phyloP scores from a whole-genome alignment of 2,329 filamentous ascomycete genomes.

The Diplodia scrobiculata region DNA sequence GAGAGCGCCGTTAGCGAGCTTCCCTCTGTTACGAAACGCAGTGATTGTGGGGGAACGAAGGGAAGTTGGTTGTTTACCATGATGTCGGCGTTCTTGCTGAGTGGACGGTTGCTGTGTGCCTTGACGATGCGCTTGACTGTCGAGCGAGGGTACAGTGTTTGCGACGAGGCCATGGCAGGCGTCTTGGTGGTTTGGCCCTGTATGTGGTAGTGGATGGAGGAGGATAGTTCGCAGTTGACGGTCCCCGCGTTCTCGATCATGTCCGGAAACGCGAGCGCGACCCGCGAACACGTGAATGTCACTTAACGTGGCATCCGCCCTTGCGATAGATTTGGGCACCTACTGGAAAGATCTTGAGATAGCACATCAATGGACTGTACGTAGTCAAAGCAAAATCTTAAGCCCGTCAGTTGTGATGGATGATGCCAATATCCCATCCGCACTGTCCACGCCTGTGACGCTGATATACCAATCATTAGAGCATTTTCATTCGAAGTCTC shows the following conservation, averaged over 20 bases:
- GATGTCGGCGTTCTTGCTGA: slow-evolving; percentile 85
- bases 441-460: too few relatives aligned
- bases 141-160: slow-evolving; percentile 78
- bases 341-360: neutral
- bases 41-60: slow-evolving; percentile 16
- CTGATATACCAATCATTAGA: slow-evolving; percentile 11
- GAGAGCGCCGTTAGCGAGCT: neutral
- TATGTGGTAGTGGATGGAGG: slow-evolving; percentile 19
- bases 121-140: slow-evolving; percentile 89
- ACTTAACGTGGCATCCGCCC: neutral
- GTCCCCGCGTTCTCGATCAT: slow-evolving; percentile 22
- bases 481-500: slow-evolving; percentile 22
- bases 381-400: neutral
- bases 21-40: neutral
- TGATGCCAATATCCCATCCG: neutral
- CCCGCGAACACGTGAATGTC: slow-evolving; percentile 24
- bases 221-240: neutral
- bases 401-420: neutral
- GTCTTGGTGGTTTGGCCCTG: slow-evolving; percentile 24
- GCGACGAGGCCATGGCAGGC: slow-evolving; percentile 59
- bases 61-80: slow-evolving; percentile 58
- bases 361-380: neutral
- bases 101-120: slow-evolving; percentile 75
- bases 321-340: neutral
- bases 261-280: slow-evolving; percentile 27